A percentile compares a stretch with the other conserved stretches of the same genome.
Conservation (phyloP, 192 early-diverging fungal genomes). For the Phlyctochytrium planicorne region DNA sequence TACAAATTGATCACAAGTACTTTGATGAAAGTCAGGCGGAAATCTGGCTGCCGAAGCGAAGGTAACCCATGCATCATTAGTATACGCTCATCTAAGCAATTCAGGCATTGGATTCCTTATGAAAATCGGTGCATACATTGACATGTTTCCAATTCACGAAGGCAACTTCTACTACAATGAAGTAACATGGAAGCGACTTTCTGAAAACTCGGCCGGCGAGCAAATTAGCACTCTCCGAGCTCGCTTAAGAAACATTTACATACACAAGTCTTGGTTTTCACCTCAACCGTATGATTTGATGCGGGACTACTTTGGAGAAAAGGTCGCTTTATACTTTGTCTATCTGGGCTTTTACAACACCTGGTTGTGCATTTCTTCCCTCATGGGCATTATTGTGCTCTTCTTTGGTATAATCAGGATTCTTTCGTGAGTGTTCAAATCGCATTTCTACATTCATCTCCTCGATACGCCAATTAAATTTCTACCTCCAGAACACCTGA, state of each 20-base stretch:
- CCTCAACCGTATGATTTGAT: conserved; percentile 11
- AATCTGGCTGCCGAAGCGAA: background rate
- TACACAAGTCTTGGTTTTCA: conserved; percentile 7
- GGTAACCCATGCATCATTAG: background rate
- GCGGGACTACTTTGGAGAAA: conserved; percentile 29
- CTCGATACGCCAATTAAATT: too few species aligned
- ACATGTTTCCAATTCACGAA: background rate
- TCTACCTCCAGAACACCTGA: conserved; percentile 2
- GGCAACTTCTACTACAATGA: background rate
- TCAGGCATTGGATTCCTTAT: conserved; percentile 1
- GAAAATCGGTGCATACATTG: background rate
- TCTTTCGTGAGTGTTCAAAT: background rate
- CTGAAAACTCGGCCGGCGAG: background rate
- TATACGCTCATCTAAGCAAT: background rate
- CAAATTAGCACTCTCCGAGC: conserved; percentile 5
- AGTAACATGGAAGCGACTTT: background rate
- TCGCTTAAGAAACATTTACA: background rate
- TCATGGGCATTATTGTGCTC: conserved; percentile 12
- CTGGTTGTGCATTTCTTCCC: background rate
- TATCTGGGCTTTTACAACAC: conserved; percentile 19
- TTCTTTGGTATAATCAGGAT: conserved; percentile 8
- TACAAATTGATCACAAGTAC: background rate
- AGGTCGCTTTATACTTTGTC: conserved; percentile 23
- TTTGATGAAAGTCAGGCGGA: background rate
- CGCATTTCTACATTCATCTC: too few species aligned